These are phyloP conservation scores for Erigeron canadensis DNA, from an alignment of 129 eudicot genomes.

Conservation along the genomic window DNA sequence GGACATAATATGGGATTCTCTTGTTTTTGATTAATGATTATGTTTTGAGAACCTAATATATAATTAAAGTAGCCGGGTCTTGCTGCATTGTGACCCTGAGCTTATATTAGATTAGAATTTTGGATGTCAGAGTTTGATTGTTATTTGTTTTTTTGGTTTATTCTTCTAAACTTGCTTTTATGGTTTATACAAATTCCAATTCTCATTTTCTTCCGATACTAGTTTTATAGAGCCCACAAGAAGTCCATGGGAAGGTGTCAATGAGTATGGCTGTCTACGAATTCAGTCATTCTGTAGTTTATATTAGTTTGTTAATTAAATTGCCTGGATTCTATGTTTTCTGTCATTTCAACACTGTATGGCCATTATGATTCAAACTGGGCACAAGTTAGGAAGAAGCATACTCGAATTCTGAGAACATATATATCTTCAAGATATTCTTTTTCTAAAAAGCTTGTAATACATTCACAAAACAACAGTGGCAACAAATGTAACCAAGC, in stretches of 20 bases:
- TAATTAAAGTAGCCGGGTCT: constrained; percentile 27
- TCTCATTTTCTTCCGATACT: not conserved
- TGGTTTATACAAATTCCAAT: not conserved
- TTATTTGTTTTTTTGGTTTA: constrained; percentile 9
- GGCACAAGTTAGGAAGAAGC: too few species aligned
- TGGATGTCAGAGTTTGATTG: not conserved
- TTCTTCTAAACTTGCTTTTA: constrained; percentile 5
- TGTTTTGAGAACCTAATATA: not conserved
- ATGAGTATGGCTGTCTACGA: too few species aligned
- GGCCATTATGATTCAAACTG: too few species aligned
- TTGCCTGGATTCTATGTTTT: too few species aligned
- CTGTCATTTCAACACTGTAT: too few species aligned
- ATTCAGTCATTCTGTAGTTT: too few species aligned
- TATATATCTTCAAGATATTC: too few species aligned
- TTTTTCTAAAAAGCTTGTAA: not conserved
- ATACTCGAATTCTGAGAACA: too few species aligned
- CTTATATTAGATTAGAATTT: constrained; percentile 17
- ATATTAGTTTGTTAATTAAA: too few species aligned
- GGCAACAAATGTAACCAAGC: not conserved
- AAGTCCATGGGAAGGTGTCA: not conserved
- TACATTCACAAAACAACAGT: not conserved
- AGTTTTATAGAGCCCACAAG: not conserved
- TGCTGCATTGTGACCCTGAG: constrained; percentile 17
- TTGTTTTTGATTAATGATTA: constrained; percentile 44
- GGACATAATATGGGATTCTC: constrained; percentile 84